Evolutionary conservation across 2,329 filamentous ascomycete genomes (phyloP).

Genomic region (Alternaria postmessia): DNA sequence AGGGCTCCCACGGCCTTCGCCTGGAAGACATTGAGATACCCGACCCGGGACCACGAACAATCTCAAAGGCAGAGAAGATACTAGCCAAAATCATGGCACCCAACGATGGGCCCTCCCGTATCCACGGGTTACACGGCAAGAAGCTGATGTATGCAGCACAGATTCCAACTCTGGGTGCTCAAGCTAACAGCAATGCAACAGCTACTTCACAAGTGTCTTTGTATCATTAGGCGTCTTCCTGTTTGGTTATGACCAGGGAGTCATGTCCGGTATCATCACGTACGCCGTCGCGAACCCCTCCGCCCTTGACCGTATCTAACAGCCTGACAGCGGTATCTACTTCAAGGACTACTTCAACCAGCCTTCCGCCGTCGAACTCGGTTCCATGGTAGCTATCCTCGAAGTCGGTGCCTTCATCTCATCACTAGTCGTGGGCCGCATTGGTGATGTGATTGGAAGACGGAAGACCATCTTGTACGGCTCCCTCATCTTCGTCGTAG

Average conservation of each 20-base stretch:
- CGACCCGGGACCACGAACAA: constrained; percentile 67
- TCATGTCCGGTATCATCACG: constrained; percentile 82
- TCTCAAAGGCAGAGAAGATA: constrained; percentile 72
- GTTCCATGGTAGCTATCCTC: constrained; percentile 97
- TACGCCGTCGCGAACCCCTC: constrained; percentile 54
- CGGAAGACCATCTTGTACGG: constrained; percentile 92
- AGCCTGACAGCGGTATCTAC: constrained; percentile 72
- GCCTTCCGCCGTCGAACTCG: constrained; percentile 84
- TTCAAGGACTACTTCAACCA: constrained; percentile 95
- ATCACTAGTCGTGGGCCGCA: constrained; percentile 82
- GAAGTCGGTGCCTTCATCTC: constrained; percentile 93
- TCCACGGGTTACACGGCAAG: constrained; percentile 94
- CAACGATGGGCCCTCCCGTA: constrained; percentile 72
- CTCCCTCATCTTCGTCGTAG: constrained; percentile 83
- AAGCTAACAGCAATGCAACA: constrained; percentile 50
- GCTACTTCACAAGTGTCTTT: constrained; percentile 94
- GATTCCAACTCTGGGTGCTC: background rate
- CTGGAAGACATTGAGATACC: constrained; percentile 85
- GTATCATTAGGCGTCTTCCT: constrained; percentile 87
- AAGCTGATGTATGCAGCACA: constrained; percentile 76
- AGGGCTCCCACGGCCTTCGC: constrained; percentile 58
- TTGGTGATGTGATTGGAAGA: constrained; percentile 91
- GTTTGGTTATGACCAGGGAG: constrained; percentile 89
- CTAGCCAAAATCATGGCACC: constrained; percentile 86
- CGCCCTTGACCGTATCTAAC: constrained; percentile 39